Conservation (phyloP, 1,284 basidiomycete species). For the Apiotrichum gracile region DNA sequence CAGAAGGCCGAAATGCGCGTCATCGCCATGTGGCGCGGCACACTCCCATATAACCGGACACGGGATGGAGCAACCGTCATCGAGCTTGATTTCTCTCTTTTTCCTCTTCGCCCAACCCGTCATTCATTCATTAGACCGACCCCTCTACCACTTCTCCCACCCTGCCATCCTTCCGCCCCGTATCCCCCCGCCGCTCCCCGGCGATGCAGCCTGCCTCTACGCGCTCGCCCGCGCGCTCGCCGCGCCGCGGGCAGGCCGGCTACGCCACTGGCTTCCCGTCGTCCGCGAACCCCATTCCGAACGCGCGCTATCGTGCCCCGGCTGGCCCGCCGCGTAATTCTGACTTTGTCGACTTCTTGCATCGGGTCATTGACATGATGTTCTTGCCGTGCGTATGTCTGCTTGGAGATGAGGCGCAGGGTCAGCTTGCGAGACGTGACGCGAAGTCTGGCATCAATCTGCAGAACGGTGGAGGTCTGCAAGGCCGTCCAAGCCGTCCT, state of each 20-base stretch:
- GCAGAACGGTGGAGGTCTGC: no score
- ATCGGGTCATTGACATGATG: conserved; percentile 19
- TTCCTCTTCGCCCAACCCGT: background rate
- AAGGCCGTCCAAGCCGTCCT: no score
- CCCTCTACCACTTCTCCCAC: background rate
- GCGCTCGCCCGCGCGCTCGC: background rate
- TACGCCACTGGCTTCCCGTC: background rate
- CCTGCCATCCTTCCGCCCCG: background rate
- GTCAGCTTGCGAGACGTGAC: no score
- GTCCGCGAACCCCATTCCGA: no score
- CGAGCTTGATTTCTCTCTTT: background rate
- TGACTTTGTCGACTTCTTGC: conserved; percentile 39
- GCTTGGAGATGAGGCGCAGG: no score
- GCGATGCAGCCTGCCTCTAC: background rate
- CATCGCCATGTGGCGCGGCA: no score
- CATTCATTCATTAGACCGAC: background rate
- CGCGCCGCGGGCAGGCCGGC: background rate
- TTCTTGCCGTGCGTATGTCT: conserved; percentile 37
- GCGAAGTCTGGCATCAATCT: no score
- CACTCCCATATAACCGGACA: background rate
- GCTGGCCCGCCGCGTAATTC: conserved; percentile 9
- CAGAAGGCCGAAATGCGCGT: no score
- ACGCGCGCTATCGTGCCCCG: no score
- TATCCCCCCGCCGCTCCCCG: background rate
- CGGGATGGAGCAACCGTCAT: background rate